Evolutionary conservation across 208 protist species (phyloP).

Genomic region (Trypanosoma platydactyli): DNA sequence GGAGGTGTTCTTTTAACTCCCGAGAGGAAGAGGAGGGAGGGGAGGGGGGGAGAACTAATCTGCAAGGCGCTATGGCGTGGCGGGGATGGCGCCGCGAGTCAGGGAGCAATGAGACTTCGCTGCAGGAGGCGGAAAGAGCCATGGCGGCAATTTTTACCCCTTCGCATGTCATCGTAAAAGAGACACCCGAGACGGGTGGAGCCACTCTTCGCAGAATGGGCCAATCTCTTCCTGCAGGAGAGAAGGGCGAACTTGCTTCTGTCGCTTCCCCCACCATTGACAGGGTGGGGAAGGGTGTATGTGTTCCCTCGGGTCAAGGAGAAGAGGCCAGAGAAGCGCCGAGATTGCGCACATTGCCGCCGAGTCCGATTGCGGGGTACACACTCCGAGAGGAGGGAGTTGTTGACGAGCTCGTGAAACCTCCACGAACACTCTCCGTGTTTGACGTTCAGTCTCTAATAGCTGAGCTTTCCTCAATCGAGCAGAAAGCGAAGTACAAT

Average conservation of each 20-base stretch:
- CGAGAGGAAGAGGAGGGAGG: background rate
- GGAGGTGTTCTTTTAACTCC: background rate
- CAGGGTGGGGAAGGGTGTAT: background rate
- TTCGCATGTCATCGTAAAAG: slow-evolving; percentile 20
- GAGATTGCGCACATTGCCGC: slow-evolving; percentile 27
- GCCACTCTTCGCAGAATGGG: background rate
- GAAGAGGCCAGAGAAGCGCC: slow-evolving; percentile 10
- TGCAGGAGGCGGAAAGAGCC: slow-evolving; percentile 31
- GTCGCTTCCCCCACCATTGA: background rate
- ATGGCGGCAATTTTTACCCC: slow-evolving; percentile 49
- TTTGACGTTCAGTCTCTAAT: slow-evolving; percentile 51
- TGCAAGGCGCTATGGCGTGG: background rate
- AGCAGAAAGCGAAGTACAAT: slow-evolving; percentile 63
- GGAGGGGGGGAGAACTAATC: background rate
- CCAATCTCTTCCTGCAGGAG: background rate
- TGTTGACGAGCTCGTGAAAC: slow-evolving; percentile 39
- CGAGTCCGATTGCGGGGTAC: slow-evolving; percentile 70
- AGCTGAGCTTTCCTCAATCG: slow-evolving; percentile 50
- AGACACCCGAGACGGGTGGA: background rate
- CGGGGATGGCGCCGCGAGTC: background rate
- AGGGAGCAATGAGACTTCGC: background rate
- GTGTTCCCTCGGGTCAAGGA: background rate
- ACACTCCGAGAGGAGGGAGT: slow-evolving; percentile 42
- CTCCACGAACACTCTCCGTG: slow-evolving; percentile 40
- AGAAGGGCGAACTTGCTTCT: background rate